Percentiles rank a stretch among this genome's conserved stretches.
Conservation (phyloP, 164 flowering plant species). For the Vitis amurensis region DNA sequence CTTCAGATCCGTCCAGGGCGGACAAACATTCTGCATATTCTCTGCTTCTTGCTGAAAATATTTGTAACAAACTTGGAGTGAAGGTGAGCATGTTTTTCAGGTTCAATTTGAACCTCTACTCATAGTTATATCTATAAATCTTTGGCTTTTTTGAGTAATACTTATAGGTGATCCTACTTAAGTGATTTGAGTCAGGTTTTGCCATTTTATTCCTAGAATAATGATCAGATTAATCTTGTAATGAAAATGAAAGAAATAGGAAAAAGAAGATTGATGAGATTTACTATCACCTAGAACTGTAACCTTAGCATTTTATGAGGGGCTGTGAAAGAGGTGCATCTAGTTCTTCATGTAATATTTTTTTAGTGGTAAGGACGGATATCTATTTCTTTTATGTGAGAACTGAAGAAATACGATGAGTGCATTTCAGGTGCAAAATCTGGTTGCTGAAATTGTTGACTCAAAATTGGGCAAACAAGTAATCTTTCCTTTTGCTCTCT, state of each 20-base stretch:
- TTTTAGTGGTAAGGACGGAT: too few species aligned
- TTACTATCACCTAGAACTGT: too few species aligned
- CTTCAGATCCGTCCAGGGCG: conserved; percentile 81
- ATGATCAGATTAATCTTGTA: too few species aligned
- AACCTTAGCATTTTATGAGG: too few species aligned
- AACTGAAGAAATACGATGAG: background rate
- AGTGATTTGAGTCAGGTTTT: too few species aligned
- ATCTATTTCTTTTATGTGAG: background rate
- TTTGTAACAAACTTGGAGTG: conserved; percentile 73
- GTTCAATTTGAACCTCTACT: too few species aligned
- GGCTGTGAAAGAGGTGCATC: background rate
- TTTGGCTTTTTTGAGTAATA: too few species aligned
- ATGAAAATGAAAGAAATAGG: too few species aligned
- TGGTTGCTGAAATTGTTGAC: conserved; percentile 93
- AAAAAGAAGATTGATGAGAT: too few species aligned
- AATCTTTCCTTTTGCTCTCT: conserved; percentile 14
- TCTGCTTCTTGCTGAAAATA: conserved; percentile 89
- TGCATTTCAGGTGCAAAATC: conserved; percentile 76
- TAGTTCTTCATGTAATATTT: background rate
- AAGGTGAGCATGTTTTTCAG: conserved; percentile 45
- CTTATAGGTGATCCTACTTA: too few species aligned
- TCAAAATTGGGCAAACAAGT: conserved; percentile 97
- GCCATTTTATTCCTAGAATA: too few species aligned
- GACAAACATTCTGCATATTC: conserved; percentile 90
- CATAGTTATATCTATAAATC: too few species aligned